A percentile compares a stretch with the other conserved stretches of the same genome.
Conservation (phyloP, 352 stramenopile species). For the Phytophthora parvispora region DNA sequence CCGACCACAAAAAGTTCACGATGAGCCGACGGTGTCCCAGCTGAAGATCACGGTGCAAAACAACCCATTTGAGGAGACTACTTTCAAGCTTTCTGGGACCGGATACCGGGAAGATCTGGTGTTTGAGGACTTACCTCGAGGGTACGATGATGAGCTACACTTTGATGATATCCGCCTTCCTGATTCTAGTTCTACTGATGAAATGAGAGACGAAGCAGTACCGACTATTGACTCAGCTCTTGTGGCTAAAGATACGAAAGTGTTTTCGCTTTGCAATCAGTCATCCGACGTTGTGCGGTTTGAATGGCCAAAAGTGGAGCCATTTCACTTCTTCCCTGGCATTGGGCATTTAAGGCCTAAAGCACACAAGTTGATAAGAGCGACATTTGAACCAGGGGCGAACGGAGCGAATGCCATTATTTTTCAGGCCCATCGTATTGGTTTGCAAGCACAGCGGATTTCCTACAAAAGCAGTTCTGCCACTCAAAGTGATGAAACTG, state of each 20-base stretch:
- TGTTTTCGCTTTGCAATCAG: slow-evolving; percentile 87
- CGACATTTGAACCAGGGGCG: slow-evolving; percentile 64
- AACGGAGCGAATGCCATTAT: slow-evolving; percentile 37
- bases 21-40: slow-evolving; percentile 53
- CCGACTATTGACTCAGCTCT: not conserved
- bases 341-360: slow-evolving; percentile 77
- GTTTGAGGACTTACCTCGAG: slow-evolving; percentile 89
- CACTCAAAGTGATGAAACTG: slow-evolving; percentile 32
- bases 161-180: slow-evolving; percentile 90
- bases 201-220: not conserved
- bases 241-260: slow-evolving; percentile 52
- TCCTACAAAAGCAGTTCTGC: slow-evolving; percentile 39
- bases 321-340: slow-evolving; percentile 80
- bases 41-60: slow-evolving; percentile 93
- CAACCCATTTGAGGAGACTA: slow-evolving; percentile 92
- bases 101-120: slow-evolving; percentile 89
- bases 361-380: slow-evolving; percentile 76
- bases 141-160: slow-evolving; percentile 80
- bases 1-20: slow-evolving; percentile 81
- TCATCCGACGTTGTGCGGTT: slow-evolving; percentile 74
- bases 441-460: slow-evolving; percentile 68
- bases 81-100: slow-evolving; percentile 71
- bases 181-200: slow-evolving; percentile 5
- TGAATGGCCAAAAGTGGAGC: slow-evolving; percentile 59
- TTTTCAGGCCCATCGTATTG: slow-evolving; percentile 47